Evolutionary conservation across 2,329 filamentous ascomycete species (phyloP), one percentile per base, ranked within the genome.

Genomic region (Talaromyces marneffei): DNA sequence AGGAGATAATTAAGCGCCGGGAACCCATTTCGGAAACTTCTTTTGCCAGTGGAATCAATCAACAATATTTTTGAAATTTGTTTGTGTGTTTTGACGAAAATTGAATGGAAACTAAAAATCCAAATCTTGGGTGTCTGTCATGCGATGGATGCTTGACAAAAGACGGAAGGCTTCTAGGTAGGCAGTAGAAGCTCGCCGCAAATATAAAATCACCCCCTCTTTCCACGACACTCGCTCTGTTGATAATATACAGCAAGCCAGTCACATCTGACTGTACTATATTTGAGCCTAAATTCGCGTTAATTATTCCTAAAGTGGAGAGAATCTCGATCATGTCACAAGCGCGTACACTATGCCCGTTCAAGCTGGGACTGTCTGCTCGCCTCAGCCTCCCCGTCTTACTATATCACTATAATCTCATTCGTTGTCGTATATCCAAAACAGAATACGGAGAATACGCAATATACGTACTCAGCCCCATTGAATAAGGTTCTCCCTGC

Each of bases 281-380:
- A 23, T 39, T 25, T 25, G 23, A 31, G 23, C 25, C 4, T 14
- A 16, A 37, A 40, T 12, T 39, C 31, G 33, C 52, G 29, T 55
- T 12, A 14, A 16, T 55, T 27, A 55, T 56, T 9, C 53, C 53
- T n/a, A 18, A 40, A 40, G 25, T 23, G 16, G 20, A 56, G 27
- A 4, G 31, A 14, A 20, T 31, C 25, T 56, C 37, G 31, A 42
- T 42, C 53, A 42, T 29, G 12, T 27, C 16, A n/a, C 14, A 42
- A 56, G 35, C 35, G 31, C 50, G 53, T 56, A 56, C 42, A 56
- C 35, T 27, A 56, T 39, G 37, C 53, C 53, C 42, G n/a, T 56
- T 42, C 27, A 31, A 40, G 53, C 42, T 40, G 9, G n/a, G 7
- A 42, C 18, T 12, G 10, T 42, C 39, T 20, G 39, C 35, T 23